These are phyloP conservation scores for Sugiyamaella japonica DNA, from an alignment of 1,139 yeast genomes.

Conservation along the genomic window DNA sequence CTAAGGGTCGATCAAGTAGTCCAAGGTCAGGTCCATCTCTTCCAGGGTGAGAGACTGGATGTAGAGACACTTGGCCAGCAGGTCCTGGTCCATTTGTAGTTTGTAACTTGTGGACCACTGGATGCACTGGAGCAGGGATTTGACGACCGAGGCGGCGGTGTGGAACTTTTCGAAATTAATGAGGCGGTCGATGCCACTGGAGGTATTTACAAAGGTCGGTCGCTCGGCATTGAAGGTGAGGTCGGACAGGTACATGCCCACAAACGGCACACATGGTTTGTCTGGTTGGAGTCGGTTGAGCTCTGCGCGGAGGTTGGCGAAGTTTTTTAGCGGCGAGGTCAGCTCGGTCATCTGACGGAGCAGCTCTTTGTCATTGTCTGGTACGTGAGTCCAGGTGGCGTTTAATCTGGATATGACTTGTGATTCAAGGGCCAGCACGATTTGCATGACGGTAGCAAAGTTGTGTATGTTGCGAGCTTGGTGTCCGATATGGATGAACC, in stretches of 20 bases:
- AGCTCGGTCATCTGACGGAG: constrained; percentile 48
- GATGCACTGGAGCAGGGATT: constrained; percentile 74
- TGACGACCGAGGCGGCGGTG: constrained; percentile 75
- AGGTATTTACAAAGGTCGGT: constrained; percentile 26
- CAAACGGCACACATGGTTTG: constrained; percentile 84
- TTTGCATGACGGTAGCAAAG: constrained; percentile 83
- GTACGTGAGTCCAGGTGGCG: constrained; percentile 71
- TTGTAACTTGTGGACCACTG: constrained; percentile 67
- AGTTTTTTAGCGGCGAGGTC: constrained; percentile 65
- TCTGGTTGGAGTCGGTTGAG: constrained; percentile 64
- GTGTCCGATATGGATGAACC: constrained; percentile 84
- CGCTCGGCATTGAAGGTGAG: constrained; percentile 78
- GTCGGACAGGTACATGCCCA: constrained; percentile 83
- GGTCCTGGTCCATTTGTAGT: constrained; percentile 53
- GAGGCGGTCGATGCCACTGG: constrained; percentile 37
- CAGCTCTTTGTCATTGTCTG: constrained; percentile 47
- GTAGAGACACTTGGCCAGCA: constrained; percentile 80
- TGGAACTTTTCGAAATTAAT: constrained; percentile 79
- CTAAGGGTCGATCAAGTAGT: constrained; percentile 20
- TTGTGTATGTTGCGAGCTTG: constrained; percentile 66
- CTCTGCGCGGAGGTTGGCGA: constrained; percentile 61
- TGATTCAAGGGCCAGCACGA: constrained; percentile 79
- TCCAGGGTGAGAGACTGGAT: constrained; percentile 73
- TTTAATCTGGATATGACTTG: constrained; percentile 56
- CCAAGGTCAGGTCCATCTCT: constrained; percentile 58